A percentile compares a stretch with the other conserved stretches of the same genome.
phyloP scores from a whole-genome alignment of 2,329 filamentous ascomycete species.

The Penicillium vulpinum region DNA sequence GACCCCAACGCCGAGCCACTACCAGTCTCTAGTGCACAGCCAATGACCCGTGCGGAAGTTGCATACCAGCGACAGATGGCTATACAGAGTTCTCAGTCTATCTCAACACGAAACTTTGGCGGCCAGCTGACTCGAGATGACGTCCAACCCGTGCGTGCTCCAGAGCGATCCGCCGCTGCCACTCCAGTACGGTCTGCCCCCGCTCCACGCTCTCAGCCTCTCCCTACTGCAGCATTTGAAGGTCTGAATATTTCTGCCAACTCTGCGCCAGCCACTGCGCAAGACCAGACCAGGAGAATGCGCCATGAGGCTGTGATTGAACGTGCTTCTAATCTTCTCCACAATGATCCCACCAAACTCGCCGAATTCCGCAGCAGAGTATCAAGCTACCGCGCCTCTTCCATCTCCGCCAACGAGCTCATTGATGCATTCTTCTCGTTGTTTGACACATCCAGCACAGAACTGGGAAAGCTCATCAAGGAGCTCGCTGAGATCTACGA shows the following conservation, averaged over 20 bases:
- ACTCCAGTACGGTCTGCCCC: slow-evolving; percentile 28
- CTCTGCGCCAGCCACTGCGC: slow-evolving; percentile 58
- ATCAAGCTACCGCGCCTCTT: slow-evolving; percentile 71
- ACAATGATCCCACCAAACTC: slow-evolving; percentile 74
- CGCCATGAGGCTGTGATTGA: slow-evolving; percentile 84
- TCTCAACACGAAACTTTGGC: slow-evolving; percentile 78
- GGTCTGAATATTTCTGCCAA: slow-evolving; percentile 51
- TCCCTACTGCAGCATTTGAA: slow-evolving; percentile 47
- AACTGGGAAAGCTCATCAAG: slow-evolving; percentile 84
- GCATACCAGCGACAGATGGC: slow-evolving; percentile 91
- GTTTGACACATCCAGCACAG: slow-evolving; percentile 76
- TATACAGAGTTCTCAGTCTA: slow-evolving; percentile 81
- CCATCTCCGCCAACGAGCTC: slow-evolving; percentile 71
- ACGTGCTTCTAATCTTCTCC: slow-evolving; percentile 76
- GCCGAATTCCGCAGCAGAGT: slow-evolving; percentile 75
- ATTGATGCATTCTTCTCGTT: slow-evolving; percentile 86
- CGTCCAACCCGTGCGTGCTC: slow-evolving; percentile 49
- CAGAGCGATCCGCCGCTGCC: slow-evolving; percentile 36
- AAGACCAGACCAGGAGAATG: slow-evolving; percentile 76
- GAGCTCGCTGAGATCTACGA: slow-evolving; percentile 94
- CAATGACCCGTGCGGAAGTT: slow-evolving; percentile 79
- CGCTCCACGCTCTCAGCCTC: slow-evolving; percentile 26
- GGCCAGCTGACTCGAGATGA: slow-evolving; percentile 69
- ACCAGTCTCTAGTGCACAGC: slow-evolving; percentile 73
- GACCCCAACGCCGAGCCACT: slow-evolving; percentile 84